These are phyloP conservation scores for Calonectria montana DNA, from an alignment of 2,329 filamentous ascomycete genomes.

Conservation along the genomic window DNA sequence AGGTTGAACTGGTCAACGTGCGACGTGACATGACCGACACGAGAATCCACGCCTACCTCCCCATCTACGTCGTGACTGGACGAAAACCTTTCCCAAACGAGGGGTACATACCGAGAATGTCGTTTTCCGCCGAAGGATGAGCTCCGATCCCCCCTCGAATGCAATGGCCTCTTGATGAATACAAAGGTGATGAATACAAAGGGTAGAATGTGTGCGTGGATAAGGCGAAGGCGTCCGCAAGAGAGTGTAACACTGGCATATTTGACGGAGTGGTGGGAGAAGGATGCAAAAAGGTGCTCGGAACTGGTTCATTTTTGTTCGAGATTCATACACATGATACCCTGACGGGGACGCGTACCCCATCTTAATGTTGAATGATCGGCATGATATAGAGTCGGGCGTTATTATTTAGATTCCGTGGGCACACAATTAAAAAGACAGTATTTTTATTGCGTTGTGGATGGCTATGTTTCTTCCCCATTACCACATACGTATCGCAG, in stretches of 20 bases:
- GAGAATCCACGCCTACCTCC: constrained; percentile 60
- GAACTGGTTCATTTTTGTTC: constrained; percentile 27
- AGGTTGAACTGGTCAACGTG: constrained; percentile 63
- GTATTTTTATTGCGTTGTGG: background rate
- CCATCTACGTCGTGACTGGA: constrained; percentile 62
- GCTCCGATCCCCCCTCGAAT: background rate
- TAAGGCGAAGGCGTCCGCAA: background rate
- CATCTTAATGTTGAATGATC: constrained; percentile 37
- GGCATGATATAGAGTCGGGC: constrained; percentile 35
- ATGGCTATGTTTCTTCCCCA: background rate
- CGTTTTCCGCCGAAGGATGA: constrained; percentile 20
- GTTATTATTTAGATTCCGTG: constrained; percentile 21
- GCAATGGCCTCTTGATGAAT: background rate
- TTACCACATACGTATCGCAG: background rate
- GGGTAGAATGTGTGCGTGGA: background rate
- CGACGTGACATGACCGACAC: constrained; percentile 59
- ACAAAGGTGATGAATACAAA: background rate
- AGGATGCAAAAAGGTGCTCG: constrained; percentile 16
- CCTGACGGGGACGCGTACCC: constrained; percentile 31
- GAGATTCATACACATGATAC: constrained; percentile 37
- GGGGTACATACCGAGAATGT: constrained; percentile 10
- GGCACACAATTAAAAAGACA: constrained; percentile 9
- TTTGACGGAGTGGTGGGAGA: background rate
- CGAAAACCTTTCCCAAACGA: constrained; percentile 59
- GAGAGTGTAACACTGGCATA: background rate